Base-by-base conservation (phyloP, 202 grass and related monocot genomes). In the Hordeum pubiflorum region DNA sequence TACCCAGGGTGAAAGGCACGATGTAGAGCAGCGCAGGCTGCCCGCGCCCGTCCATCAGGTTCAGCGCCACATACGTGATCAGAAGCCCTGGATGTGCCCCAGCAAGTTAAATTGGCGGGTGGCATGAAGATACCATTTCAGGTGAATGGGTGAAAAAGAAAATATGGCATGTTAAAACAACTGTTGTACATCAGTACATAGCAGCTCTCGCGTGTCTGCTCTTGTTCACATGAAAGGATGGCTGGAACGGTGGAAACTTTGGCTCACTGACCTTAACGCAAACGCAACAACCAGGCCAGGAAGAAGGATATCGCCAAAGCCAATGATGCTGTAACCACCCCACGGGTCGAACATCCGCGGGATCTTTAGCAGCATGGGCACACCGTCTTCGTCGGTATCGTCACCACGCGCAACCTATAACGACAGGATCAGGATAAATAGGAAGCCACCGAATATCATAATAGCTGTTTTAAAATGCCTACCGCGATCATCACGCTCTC, bases 401-500 rank as follows among this genome's bases (percentile, higher is more conserved):
- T 97, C 92, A 72, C 94, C 94, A 23, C 94, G 90, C 3, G 94
- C 94, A 50, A 97, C 94, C 94, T 97, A 69, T 61, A 7, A 3
- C 10, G 0, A 43, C 40, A 43, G 10, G 40, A 3, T 11, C 23
- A 87, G 63, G 34, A 76, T 43, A 43, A 43, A 43, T 12, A 3
- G 40, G 10, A 12, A 29, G 1, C 18, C 8, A 14, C 48, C 56
- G 87, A 74, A 46, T 79, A 69, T 38, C 24, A 77, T 6, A 58
- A 58, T 7, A 8, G 27, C 38, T 27, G 34, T 36, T 73, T 41
- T 21, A 80, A n/a, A 63, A 82, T 37, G 82, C 91, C 69, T 86
- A 97, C 94, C 72, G 94, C 94, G 57, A 97, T 97, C 94, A 97
- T 97, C 62, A 97, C 94, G 66, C 94, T 97, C 80, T 97, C 94